Evolutionary conservation across 768 basidiomycete genomes (phyloP).

Genomic region (Cubamyces lactineus): DNA sequence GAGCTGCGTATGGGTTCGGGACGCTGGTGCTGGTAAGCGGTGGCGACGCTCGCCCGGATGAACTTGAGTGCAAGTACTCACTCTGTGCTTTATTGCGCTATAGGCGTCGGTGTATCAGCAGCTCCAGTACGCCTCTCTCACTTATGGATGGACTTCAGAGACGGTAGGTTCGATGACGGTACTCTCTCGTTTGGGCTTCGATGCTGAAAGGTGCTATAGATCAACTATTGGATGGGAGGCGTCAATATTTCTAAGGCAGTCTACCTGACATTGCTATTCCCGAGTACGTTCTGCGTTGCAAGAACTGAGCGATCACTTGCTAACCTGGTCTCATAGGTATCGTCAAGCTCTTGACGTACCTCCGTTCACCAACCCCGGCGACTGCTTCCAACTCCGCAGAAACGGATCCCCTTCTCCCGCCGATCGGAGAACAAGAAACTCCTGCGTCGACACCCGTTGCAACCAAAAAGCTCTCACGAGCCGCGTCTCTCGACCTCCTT

Average conservation of each 20-base stretch:
- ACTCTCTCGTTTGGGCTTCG: not conserved
- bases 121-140: conserved; percentile 65
- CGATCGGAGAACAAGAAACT: not conserved
- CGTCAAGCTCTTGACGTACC: conserved; percentile 51
- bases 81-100: not conserved
- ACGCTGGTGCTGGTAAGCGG: conserved; percentile 51
- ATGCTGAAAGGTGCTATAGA: conserved; percentile 39
- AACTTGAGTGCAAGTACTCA: not conserved
- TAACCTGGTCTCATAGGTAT: conserved; percentile 44
- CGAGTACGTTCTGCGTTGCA: conserved; percentile 47
- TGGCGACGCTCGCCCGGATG: not conserved
- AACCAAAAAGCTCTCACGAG: conserved; percentile 11
- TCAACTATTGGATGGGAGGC: conserved; percentile 67
- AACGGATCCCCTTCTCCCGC: not conserved
- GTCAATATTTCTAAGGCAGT: conserved; percentile 46
- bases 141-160: conserved; percentile 71
- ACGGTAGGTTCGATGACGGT: conserved; percentile 43
- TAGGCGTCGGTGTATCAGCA: conserved; percentile 59
- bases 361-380: not conserved
- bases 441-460: conserved; percentile 40
- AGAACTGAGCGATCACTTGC: not conserved
- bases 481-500: conserved; percentile 59
- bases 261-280: conserved; percentile 59
- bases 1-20: conserved; percentile 52
- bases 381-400: conserved; percentile 11